Percentiles rank a stretch among this genome's conserved stretches.
Evolutionary conservation across 1,139 yeast genomes (phyloP).

Genomic region (Lodderomyces elongisporus): DNA sequence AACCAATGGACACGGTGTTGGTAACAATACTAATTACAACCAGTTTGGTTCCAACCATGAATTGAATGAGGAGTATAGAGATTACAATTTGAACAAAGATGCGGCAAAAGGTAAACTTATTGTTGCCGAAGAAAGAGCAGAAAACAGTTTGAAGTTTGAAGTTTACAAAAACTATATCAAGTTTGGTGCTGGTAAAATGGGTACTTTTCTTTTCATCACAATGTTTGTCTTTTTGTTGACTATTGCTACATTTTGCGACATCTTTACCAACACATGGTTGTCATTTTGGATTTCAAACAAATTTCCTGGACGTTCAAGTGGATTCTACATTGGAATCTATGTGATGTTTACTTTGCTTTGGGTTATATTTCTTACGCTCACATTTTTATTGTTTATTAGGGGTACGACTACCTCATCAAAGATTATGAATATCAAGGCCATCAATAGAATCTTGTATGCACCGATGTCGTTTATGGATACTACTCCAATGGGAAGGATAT

Average conservation of each 20-base stretch:
- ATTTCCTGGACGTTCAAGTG: conserved; percentile 42
- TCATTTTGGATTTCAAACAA: conserved; percentile 73
- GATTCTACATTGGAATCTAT: conserved; percentile 70
- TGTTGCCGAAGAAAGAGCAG: conserved; percentile 32
- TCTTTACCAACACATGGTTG: conserved; percentile 77
- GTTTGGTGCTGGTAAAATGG: conserved; percentile 52
- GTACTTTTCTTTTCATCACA: conserved; percentile 15
- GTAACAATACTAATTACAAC: neutral
- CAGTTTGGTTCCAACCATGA: too few species aligned
- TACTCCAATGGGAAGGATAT: conserved; percentile 57
- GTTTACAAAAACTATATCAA: conserved; percentile 44
- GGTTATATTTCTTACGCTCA: conserved; percentile 31
- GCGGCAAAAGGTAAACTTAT: conserved; percentile 28
- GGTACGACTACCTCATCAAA: conserved; percentile 48
- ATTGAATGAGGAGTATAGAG: conserved; percentile 15
- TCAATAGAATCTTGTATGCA: conserved; percentile 39
- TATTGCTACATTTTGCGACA: conserved; percentile 50
- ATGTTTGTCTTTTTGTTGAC: conserved; percentile 17
- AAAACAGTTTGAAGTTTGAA: conserved; percentile 30
- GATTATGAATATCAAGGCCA: conserved; percentile 39
- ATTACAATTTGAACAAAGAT: conserved; percentile 19
- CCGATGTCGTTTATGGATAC: conserved; percentile 59
- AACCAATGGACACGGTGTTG: conserved; percentile 1
- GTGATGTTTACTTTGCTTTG: conserved; percentile 48
- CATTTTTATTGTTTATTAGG: conserved; percentile 46